These are phyloP conservation scores for Fremontodendron californicum DNA, from an alignment of 345 rosid species.

Conservation along the genomic window DNA sequence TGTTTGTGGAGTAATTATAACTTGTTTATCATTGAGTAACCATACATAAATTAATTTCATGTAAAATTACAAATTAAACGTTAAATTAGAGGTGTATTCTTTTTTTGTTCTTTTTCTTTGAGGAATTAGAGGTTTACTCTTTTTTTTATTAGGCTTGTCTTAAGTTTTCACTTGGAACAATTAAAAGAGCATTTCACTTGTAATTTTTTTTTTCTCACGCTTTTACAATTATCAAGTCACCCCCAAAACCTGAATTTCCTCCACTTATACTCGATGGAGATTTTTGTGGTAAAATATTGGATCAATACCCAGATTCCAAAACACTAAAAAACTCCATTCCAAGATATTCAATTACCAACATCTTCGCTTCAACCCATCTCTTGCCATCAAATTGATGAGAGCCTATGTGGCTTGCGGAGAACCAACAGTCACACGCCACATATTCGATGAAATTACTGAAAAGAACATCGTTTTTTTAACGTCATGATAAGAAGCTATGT, in stretches of 20 bases:
- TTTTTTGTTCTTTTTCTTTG: neutral
- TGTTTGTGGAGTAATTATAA: constrained; percentile 1
- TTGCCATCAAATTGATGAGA: constrained; percentile 60
- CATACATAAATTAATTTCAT: neutral
- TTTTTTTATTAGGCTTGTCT: neutral
- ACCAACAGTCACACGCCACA: constrained; percentile 43
- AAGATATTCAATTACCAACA: constrained; percentile 28
- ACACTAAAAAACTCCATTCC: constrained; percentile 45
- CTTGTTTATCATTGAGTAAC: neutral
- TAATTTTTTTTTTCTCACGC: too few relatives aligned
- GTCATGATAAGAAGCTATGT: constrained; percentile 77
- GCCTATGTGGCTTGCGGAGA: constrained; percentile 47
- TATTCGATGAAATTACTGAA: constrained; percentile 64
- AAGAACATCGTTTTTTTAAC: constrained; percentile 63
- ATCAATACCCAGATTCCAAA: constrained; percentile 45
- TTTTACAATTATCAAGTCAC: too few relatives aligned
- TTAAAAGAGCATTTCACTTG: too few relatives aligned
- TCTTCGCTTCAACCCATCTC: constrained; percentile 35
- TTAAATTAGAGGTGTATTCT: neutral
- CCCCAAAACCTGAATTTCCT: constrained; percentile 11
- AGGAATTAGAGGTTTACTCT: neutral
- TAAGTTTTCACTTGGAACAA: neutral
- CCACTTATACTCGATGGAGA: constrained; percentile 19
- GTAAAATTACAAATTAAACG: neutral
- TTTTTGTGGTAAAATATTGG: constrained; percentile 40